A percentile compares a stretch with the other conserved stretches of the same genome.
Conservation (phyloP, 1,284 basidiomycete species). For the Ganoderma multipileum region DNA sequence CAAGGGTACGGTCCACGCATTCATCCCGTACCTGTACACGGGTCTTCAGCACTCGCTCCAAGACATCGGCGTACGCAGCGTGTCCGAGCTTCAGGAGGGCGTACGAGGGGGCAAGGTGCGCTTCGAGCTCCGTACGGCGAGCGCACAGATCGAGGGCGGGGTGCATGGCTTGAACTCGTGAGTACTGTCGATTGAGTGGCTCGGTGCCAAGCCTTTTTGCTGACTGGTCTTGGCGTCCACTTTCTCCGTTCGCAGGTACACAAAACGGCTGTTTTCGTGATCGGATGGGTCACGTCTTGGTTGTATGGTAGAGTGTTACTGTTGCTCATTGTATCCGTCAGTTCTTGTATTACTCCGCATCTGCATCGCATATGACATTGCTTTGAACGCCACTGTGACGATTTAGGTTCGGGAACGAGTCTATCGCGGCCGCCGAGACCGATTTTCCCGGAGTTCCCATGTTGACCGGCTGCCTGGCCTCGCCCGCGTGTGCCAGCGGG, state of each 20-base stretch:
- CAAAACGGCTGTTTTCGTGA: constrained; percentile 39
- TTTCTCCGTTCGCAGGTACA: constrained; percentile 33
- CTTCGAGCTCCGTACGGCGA: constrained; percentile 95
- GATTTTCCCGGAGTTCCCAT: background rate
- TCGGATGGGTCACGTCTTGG: constrained; percentile 8
- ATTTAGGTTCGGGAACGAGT: background rate
- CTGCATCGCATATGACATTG: constrained; percentile 14
- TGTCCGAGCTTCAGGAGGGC: constrained; percentile 66
- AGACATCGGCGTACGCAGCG: constrained; percentile 86
- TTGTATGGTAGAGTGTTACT: constrained; percentile 10
- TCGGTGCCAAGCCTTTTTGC: constrained; percentile 24
- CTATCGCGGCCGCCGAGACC: background rate
- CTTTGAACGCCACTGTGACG: background rate
- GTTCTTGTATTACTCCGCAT: constrained; percentile 22
- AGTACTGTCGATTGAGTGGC: constrained; percentile 37
- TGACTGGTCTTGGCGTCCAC: constrained; percentile 19
- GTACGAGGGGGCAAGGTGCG: constrained; percentile 76
- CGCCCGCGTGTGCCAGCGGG: constrained; percentile 11
- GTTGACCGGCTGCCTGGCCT: background rate
- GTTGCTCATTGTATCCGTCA: constrained; percentile 20
- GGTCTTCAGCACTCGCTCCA: constrained; percentile 97
- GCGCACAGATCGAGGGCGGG: constrained; percentile 95
- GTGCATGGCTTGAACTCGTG: constrained; percentile 93
- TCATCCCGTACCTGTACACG: constrained; percentile 91
- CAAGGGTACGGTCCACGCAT: constrained; percentile 93